Base-by-base conservation (phyloP, 345 rosid genomes). In the Adansonia digitata region DNA sequence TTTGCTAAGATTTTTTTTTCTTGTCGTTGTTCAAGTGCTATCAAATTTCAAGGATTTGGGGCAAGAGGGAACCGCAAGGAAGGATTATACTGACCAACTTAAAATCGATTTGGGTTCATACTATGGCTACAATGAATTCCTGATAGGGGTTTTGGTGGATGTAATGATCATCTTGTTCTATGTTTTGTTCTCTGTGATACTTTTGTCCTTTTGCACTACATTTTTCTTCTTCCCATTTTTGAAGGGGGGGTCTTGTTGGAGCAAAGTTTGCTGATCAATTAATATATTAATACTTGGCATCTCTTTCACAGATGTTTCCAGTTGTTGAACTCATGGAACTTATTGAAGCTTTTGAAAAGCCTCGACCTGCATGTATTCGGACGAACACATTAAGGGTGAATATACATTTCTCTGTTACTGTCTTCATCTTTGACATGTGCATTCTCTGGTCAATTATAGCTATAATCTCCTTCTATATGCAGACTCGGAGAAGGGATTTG, bases 261-360 rank as follows among this genome's bases (percentile, higher is more conserved):
- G 59, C 15, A 18, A 66, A 29, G 64, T 45, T 61, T 64, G 26
- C 2, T 18, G 26, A 49, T 31, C 43, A 55, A 48, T 52, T 49
- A 70, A 22, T 74, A 9, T 69, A 53, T 75, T 39, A 34, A 77
- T n/a, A 77, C 40, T 49, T 74, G 20, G 60, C 35, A 65, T 79
- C 51, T 77, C 27, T 72, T 63, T 74, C 79, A 49, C 88, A 95
- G 99, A 86, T 95, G 98, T 95, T 95, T 85, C 97, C 97, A 24
- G 88, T 91, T 20, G 91, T 88, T 81, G 98, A 95, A 81, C 96
- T 95, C 65, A 81, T 89, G 87, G 99, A 95, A 76, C 89, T 93
- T 48, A 84, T 95, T 77, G 98, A 95, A 88, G 89, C 96, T 78
- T 93, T 85, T 84, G 99, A 95, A 82, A 93, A 89, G 88, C 98